A percentile compares a stretch with the other conserved stretches of the same genome.
These are phyloP conservation scores for Penicillium canescens DNA, from an alignment of 495 filamentous ascomycete genomes.

Conservation along the genomic window DNA sequence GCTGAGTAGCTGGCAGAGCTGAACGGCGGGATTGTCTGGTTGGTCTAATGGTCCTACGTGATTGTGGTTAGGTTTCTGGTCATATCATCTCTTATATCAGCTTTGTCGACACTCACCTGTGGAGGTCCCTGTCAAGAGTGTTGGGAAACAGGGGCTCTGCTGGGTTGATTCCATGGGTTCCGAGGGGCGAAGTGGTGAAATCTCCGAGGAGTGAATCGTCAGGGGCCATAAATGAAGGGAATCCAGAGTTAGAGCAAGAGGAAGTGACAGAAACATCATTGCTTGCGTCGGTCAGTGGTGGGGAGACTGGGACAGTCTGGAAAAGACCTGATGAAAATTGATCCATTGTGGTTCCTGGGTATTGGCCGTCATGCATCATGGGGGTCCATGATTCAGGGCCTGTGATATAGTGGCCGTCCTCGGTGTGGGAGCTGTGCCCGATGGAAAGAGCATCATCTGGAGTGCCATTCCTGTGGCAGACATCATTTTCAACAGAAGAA, in stretches of 20 bases:
- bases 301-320: constrained; percentile 44
- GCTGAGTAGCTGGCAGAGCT: constrained; percentile 33
- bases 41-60: constrained; percentile 40
- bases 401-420: constrained; percentile 40
- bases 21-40: constrained; percentile 39
- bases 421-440: constrained; percentile 43
- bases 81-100: neutral
- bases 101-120: constrained; percentile 38
- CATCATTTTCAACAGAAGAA: constrained; percentile 48
- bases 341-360: constrained; percentile 41
- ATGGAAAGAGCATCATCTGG: constrained; percentile 45
- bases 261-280: constrained; percentile 49
- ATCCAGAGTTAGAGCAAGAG: constrained; percentile 45
- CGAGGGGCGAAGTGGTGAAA: constrained; percentile 36
- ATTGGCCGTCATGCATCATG: constrained; percentile 39
- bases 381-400: constrained; percentile 42
- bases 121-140: constrained; percentile 44
- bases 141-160: constrained; percentile 45
- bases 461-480: constrained; percentile 36
- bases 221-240: constrained; percentile 38
- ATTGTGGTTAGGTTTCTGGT: constrained; percentile 16
- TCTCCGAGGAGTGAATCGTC: constrained; percentile 45
- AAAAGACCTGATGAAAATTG: constrained; percentile 40
- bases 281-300: constrained; percentile 47
- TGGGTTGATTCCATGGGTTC: constrained; percentile 40